A percentile compares a stretch with the other conserved stretches of the same genome.
Evolutionary conservation across 257 asterid species (phyloP).

Genomic region (Ilex asprella): DNA sequence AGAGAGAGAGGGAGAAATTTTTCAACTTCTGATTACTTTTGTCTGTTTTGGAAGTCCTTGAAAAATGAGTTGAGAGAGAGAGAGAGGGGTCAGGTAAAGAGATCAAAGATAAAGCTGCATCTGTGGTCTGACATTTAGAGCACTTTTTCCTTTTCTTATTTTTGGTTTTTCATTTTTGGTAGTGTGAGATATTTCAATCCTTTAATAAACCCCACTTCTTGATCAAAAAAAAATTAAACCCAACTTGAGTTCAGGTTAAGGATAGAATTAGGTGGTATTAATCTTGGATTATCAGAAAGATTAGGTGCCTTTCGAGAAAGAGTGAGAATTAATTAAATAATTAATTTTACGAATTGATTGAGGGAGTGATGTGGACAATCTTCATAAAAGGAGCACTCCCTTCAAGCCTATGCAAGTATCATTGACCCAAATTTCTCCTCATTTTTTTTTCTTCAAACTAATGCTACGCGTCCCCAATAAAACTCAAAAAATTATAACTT

Average conservation of each 20-base stretch:
- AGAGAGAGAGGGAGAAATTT: slow-evolving; percentile 1
- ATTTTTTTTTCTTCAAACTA: no score
- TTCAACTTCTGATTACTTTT: slow-evolving; percentile 19
- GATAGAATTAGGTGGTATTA: no score
- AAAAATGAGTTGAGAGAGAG: background rate
- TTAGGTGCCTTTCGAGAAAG: background rate
- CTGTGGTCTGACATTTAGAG: slow-evolving; percentile 17
- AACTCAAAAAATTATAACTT: no score
- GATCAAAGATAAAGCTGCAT: slow-evolving; percentile 26
- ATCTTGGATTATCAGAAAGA: no score
- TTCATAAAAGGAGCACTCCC: no score
- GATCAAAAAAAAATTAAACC: no score
- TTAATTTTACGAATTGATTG: background rate
- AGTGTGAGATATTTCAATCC: background rate
- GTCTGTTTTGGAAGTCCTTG: slow-evolving; percentile 17
- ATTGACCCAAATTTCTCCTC: no score
- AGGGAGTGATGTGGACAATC: background rate
- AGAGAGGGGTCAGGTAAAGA: slow-evolving; percentile 11
- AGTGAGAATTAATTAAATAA: background rate
- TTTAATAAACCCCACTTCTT: no score
- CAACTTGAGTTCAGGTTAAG: background rate
- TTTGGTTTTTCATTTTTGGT: background rate
- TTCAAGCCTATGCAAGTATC: no score
- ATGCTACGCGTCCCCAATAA: no score
- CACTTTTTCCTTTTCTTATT: background rate